Evolutionary conservation across 345 rosid genomes (phyloP).

Genomic region (Boechera divaricarpa): DNA sequence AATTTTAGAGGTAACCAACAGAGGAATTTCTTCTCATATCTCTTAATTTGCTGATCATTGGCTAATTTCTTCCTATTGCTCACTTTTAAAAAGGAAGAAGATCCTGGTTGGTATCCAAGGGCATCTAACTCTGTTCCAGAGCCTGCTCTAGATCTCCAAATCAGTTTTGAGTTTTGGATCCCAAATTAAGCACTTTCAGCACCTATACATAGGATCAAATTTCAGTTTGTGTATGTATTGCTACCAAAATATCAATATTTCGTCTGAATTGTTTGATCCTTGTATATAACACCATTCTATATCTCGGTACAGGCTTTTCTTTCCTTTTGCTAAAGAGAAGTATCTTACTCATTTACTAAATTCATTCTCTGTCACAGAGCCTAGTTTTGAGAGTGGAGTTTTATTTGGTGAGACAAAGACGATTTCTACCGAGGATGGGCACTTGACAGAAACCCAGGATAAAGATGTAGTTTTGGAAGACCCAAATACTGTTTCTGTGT

Average conservation of each 20-base stretch:
- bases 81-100: slow-evolving; percentile 67
- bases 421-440: slow-evolving; percentile 60
- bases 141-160: slow-evolving; percentile 61
- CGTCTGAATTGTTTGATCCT: slow-evolving; percentile 4
- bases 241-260: background rate
- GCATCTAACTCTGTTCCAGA: slow-evolving; percentile 62
- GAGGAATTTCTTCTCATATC: background rate
- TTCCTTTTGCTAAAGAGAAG: slow-evolving; percentile 1
- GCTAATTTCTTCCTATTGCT: slow-evolving; percentile 17
- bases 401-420: slow-evolving; percentile 62
- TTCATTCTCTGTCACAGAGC: slow-evolving; percentile 50
- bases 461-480: slow-evolving; percentile 89
- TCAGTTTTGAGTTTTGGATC: slow-evolving; percentile 63
- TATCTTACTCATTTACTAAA: slow-evolving; percentile 15
- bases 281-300: slow-evolving; percentile 12
- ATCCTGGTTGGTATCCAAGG: slow-evolving; percentile 87
- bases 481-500: slow-evolving; percentile 65
- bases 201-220: background rate
- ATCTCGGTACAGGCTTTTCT: background rate
- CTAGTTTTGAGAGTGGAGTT: slow-evolving; percentile 57
- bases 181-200: background rate
- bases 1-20: slow-evolving; percentile 74
- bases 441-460: slow-evolving; percentile 66
- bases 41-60: background rate
- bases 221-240: slow-evolving; percentile 17